Base-by-base conservation (phyloP, 129 eudicot genomes). In the Silybum marianum region DNA sequence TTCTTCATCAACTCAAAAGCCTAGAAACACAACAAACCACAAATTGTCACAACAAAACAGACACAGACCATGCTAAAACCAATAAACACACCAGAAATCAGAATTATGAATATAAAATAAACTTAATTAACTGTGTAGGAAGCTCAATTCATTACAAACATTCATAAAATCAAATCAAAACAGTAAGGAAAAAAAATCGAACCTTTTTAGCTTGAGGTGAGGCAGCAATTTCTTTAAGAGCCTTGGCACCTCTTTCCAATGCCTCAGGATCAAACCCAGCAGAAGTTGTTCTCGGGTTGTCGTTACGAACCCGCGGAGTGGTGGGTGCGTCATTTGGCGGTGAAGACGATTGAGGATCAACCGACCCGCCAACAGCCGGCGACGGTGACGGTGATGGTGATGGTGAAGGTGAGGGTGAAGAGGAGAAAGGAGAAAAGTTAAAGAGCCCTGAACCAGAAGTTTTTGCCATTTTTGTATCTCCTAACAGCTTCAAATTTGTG, bases 211-310 rank as follows among this genome's bases (percentile, higher is more conserved):
- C 88, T 34, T 88, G 84, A 38, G 77, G 11, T 79, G 97, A 91
- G 24, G 73, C 81, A 69, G 76, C 76, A 75, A 95, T 91, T 80
- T 83, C 87, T 32, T 48, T 62, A 80, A 95, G 84, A 78, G 92
- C 91, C 39, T 86, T 85, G 0, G 87, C 98, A 34, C 97, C 99
- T 76, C 97, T 85, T 84, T 93, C 99, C 81, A 95, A 44, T 1
- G 98, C 92, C 81, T 91, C 98, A 0, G 99, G 98, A 75, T 95
- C 98, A 73, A 95, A 95, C 2, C 99, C 99, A 23, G 98, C 88
- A 2, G 99, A 85, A 6, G 98, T 87, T 0, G 97, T 95, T 70
- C 99, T 67, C 5, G 99, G 98, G 39, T 93, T 82, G 71, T 93
- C 92, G 69, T 95, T 95, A 9, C 98, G 90, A 48, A 77, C 90